A percentile compares a stretch with the other conserved stretches of the same genome.
Evolutionary conservation across 352 stramenopile species (phyloP).

Genomic region (Phytopythium helicoides): DNA sequence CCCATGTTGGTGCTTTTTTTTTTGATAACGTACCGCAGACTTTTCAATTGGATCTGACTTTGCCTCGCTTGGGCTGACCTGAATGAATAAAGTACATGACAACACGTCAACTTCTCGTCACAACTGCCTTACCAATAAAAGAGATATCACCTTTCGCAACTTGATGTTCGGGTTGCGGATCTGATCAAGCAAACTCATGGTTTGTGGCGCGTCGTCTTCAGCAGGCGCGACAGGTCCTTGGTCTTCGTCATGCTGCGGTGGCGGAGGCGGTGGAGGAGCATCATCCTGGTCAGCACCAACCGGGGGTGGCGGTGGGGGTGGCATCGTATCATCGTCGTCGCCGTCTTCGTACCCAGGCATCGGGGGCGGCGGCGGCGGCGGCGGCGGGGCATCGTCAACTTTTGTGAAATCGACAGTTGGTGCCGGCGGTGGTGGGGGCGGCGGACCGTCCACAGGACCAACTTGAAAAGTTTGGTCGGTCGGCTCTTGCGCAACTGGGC

Average conservation of each 20-base stretch:
- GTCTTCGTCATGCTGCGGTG: slow-evolving; percentile 26
- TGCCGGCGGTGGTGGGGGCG: slow-evolving; percentile 58
- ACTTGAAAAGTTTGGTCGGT: slow-evolving; percentile 52
- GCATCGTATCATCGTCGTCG: slow-evolving; percentile 43
- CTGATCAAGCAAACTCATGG: slow-evolving; percentile 48
- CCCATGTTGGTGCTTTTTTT: too few species aligned
- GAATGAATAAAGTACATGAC: not conserved
- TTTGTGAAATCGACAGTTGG: slow-evolving; percentile 59
- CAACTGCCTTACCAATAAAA: not conserved
- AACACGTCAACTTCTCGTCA: not conserved
- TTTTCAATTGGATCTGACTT: slow-evolving; percentile 29
- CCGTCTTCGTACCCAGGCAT: slow-evolving; percentile 23
- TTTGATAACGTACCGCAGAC: slow-evolving; percentile 16
- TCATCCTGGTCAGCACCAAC: slow-evolving; percentile 34
- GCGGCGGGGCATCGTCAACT: slow-evolving; percentile 39
- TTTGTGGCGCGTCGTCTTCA: slow-evolving; percentile 26
- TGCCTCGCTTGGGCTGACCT: slow-evolving; percentile 36
- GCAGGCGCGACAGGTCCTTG: slow-evolving; percentile 12
- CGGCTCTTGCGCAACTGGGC: slow-evolving; percentile 60
- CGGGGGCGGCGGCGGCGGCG: slow-evolving; percentile 50
- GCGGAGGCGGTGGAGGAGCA: slow-evolving; percentile 43
- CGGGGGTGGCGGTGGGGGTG: slow-evolving; percentile 38
- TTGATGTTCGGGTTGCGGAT: slow-evolving; percentile 62
- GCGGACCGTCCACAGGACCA: slow-evolving; percentile 58
- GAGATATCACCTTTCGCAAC: slow-evolving; percentile 35